Evolutionary conservation across 2,329 filamentous ascomycete genomes (phyloP).

Genomic region (Onygenales sp.): DNA sequence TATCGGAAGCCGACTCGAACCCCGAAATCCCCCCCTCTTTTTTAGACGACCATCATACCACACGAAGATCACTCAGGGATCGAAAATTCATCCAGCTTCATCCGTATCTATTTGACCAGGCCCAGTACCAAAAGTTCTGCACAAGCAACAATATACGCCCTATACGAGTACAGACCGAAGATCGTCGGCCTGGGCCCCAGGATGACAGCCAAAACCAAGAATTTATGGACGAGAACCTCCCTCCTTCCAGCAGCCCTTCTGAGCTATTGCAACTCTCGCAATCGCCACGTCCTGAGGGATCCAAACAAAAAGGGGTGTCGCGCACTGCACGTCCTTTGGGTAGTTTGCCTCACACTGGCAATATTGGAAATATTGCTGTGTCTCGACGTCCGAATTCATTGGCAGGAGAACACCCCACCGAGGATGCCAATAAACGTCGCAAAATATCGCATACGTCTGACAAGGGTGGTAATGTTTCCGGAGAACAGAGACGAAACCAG

Average conservation of each 20-base stretch:
- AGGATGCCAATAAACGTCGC: constrained; percentile 22
- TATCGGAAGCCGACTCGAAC: constrained; percentile 28
- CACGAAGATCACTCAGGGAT: constrained; percentile 29
- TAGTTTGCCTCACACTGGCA: neutral
- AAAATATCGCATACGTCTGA: constrained; percentile 21
- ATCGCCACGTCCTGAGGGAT: constrained; percentile 14
- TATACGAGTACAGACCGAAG: constrained; percentile 22
- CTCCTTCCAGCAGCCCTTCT: constrained; percentile 23
- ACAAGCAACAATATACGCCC: constrained; percentile 34
- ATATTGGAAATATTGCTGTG: neutral
- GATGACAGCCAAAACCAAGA: constrained; percentile 24
- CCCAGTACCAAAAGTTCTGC: constrained; percentile 33
- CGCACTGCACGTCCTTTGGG: neutral
- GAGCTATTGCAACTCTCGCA: constrained; percentile 22
- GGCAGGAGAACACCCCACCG: neutral
- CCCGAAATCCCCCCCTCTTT: constrained; percentile 13
- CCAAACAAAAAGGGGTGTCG: neutral
- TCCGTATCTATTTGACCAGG: constrained; percentile 38
- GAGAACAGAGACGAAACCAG: constrained; percentile 2
- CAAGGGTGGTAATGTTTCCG: neutral
- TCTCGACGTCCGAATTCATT: neutral
- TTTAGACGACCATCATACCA: constrained; percentile 5
- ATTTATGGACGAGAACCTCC: constrained; percentile 21
- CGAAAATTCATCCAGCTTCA: constrained; percentile 41
- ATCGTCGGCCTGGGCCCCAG: constrained; percentile 6